phyloP scores from a whole-genome alignment of 75 land plant species.

The Chamaecyparis obtusa region DNA sequence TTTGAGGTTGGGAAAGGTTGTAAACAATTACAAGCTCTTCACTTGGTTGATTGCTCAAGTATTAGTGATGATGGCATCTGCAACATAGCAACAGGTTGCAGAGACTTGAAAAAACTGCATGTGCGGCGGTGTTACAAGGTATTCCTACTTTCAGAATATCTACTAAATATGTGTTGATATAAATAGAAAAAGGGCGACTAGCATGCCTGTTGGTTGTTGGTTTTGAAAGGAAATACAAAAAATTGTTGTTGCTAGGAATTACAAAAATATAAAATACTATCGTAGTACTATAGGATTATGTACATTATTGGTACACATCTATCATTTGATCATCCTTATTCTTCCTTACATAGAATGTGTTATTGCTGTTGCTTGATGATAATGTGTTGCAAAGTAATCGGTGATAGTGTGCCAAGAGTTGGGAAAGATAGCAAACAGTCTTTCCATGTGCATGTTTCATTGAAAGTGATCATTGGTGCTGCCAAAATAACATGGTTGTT shows the following conservation, averaged over 20 bases:
- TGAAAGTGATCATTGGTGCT: too few relatives aligned
- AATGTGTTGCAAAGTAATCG: too few relatives aligned
- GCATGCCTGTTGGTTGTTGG: background rate
- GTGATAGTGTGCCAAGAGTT: too few relatives aligned
- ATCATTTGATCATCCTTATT: too few relatives aligned
- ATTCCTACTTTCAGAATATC: background rate
- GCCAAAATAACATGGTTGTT: too few relatives aligned
- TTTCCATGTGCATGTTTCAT: too few relatives aligned
- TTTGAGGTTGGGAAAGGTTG: conserved; percentile 78
- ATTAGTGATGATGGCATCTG: conserved; percentile 76
- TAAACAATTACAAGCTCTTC: conserved; percentile 63
- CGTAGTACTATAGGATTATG: too few relatives aligned
- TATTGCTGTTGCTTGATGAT: too few relatives aligned
- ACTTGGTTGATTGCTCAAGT: conserved; percentile 76
- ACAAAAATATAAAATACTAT: too few relatives aligned
- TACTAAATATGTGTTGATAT: background rate
- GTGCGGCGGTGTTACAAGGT: conserved; percentile 94
- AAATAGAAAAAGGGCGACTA: background rate
- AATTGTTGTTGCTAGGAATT: background rate
- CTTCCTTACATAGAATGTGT: too few relatives aligned
- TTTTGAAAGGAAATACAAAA: background rate
- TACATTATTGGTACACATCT: too few relatives aligned
- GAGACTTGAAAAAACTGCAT: conserved; percentile 73
- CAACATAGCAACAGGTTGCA: conserved; percentile 70
- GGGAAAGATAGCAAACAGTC: too few relatives aligned